Conservation (phyloP, 805 yeast genomes). For the Danielia reshetovae region DNA sequence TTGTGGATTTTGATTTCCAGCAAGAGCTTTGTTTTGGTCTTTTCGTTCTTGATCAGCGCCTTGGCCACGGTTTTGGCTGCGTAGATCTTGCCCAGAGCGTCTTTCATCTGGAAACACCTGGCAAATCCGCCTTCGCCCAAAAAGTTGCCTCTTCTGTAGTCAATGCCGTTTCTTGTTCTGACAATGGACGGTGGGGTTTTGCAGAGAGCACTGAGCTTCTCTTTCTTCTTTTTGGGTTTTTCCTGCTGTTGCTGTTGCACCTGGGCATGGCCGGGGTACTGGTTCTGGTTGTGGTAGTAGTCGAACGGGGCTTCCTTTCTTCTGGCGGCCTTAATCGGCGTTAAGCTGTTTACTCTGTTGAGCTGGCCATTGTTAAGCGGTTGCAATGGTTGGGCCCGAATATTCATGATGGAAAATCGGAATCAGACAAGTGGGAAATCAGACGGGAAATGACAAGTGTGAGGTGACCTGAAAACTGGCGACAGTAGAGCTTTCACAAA, state of each 20-base stretch:
- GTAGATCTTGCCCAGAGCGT: constrained; percentile 76
- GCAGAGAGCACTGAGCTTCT: constrained; percentile 84
- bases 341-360: constrained; percentile 40
- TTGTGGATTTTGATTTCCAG: constrained; percentile 96
- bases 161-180: constrained; percentile 79
- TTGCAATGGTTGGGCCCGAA: constrained; percentile 46
- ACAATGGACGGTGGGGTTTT: constrained; percentile 96
- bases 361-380: constrained; percentile 52
- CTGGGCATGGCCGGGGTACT: constrained; percentile 6
- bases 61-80: constrained; percentile 99
- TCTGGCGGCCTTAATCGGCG: constrained; percentile 35
- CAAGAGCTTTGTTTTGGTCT: constrained; percentile 79
- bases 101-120: constrained; percentile 94
- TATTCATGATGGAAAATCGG: constrained; percentile 12
- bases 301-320: constrained; percentile 22
- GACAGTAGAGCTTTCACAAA: too few species aligned
- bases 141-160: constrained; percentile 84
- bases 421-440: too few species aligned
- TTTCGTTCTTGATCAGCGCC: constrained; percentile 84
- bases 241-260: constrained; percentile 20
- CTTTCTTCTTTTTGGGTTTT: constrained; percentile 62
- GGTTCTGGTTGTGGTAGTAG: constrained; percentile 15
- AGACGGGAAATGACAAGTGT: too few species aligned
- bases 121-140: constrained; percentile 99
- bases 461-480: too few species aligned